Conservation (phyloP, 2,329 filamentous ascomycete genomes). For the Sodiomyces alkalinus region DNA sequence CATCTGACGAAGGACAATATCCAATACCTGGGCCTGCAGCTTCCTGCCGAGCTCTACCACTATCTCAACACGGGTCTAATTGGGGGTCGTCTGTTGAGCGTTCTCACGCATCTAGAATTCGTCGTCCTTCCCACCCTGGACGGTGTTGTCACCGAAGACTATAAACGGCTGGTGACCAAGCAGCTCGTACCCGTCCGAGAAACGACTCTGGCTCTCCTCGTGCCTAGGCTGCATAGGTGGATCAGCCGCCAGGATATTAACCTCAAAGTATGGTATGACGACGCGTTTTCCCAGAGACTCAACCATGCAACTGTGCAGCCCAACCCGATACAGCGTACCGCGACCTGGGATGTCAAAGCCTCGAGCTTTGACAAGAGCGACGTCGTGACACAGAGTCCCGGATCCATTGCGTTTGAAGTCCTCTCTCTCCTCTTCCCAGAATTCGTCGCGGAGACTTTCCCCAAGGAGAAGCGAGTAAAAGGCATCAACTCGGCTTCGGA, state of each 20-base stretch:
- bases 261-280: slow-evolving; percentile 74
- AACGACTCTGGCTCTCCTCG: slow-evolving; percentile 61
- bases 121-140: slow-evolving; percentile 74
- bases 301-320: slow-evolving; percentile 38
- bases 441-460: slow-evolving; percentile 55
- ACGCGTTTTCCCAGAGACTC: slow-evolving; percentile 51
- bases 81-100: slow-evolving; percentile 63
- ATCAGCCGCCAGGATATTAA: slow-evolving; percentile 67
- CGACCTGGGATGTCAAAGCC: slow-evolving; percentile 61
- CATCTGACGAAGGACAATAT: slow-evolving; percentile 70
- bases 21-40: slow-evolving; percentile 75
- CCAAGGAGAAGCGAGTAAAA: slow-evolving; percentile 39
- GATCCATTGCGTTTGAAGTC: slow-evolving; percentile 43
- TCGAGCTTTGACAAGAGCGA: slow-evolving; percentile 24
- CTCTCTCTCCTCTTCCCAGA: slow-evolving; percentile 51
- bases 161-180: slow-evolving; percentile 61
- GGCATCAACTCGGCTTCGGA: slow-evolving; percentile 54
- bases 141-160: slow-evolving; percentile 63
- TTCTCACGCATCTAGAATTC: slow-evolving; percentile 67
- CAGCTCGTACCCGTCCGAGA: slow-evolving; percentile 63
- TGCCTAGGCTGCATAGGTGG: slow-evolving; percentile 67
- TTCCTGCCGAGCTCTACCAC: slow-evolving; percentile 80
- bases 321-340: slow-evolving; percentile 29
- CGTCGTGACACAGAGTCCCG: slow-evolving; percentile 12
- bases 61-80: slow-evolving; percentile 78